Evolutionary conservation across 2,329 filamentous ascomycete species (phyloP).

Genomic region (Trichoderma sp.): DNA sequence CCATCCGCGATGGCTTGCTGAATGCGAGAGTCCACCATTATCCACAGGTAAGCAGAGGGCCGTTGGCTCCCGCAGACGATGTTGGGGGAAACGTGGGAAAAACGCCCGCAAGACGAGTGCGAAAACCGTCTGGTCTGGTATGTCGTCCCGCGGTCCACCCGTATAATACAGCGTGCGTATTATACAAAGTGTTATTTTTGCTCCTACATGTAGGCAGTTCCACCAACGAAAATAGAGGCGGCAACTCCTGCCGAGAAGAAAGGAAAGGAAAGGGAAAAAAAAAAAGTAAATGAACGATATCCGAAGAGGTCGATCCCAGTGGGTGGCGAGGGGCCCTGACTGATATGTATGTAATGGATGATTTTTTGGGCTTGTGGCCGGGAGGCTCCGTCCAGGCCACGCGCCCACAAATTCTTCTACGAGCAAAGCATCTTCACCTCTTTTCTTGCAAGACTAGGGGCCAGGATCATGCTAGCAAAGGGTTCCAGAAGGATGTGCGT

Average conservation of each 20-base stretch:
- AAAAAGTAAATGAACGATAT: background rate
- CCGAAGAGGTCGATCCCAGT: conserved; percentile 5
- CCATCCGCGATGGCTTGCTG: conserved; percentile 40
- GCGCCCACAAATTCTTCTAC: conserved; percentile 12
- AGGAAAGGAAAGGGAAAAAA: background rate
- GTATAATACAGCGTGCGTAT: background rate
- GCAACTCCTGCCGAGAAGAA: conserved; percentile 5
- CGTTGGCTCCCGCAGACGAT: background rate
- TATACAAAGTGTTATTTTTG: background rate
- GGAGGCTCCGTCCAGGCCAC: conserved; percentile 1
- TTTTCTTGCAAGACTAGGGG: background rate
- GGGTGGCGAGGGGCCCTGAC: conserved; percentile 4
- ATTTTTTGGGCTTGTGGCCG: conserved; percentile 3
- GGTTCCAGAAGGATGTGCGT: conserved; percentile 16
- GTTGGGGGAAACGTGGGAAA: background rate
- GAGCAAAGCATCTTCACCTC: background rate
- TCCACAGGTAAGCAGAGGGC: background rate
- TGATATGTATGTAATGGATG: conserved; percentile 1
- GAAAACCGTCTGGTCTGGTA: background rate
- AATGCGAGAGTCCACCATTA: conserved; percentile 34
- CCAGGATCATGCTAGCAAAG: conserved; percentile 10
- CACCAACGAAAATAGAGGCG: background rate
- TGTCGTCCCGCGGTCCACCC: conserved; percentile 1
- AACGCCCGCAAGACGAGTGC: background rate
- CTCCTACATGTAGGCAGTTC: conserved; percentile 11